Evolutionary conservation across 1,284 basidiomycete genomes (phyloP), one percentile per base, ranked within the genome.

Genomic region (Marasmius fiardii): DNA sequence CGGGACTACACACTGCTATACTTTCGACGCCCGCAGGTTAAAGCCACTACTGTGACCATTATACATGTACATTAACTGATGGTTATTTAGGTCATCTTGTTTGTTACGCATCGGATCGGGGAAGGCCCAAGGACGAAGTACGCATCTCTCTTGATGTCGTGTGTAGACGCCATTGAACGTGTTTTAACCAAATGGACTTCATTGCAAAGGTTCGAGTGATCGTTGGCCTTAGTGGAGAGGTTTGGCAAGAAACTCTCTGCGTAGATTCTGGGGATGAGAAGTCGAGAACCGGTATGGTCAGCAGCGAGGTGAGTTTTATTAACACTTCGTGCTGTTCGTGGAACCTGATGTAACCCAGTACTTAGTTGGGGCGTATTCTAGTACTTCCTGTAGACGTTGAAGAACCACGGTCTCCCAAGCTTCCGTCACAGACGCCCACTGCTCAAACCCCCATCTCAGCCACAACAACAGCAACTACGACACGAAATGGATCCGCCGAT

Each of bases 191-290:
- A 20, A 41, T n/a, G 20, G 28, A 10, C 10, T 41, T 16, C 20
- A 7, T 41, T n/a, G 11, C 2, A 4, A 16, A 41, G 56, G 77
- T 90, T 49, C 80, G 85, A 54, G 78, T 90, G 33, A 71, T 86
- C 28, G 86, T 86, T 11, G 89, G 88, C 16, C 69, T 91, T 12
- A 80, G 82, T 48, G 81, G 80, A 8, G 88, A 90, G 65, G 75
- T 88, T 41, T 91, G 89, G 88, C 81, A 82, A 54, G 88, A 91
- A 68, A 85, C 39, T 41, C 20, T 41, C 6, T 14, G 39, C n/a
- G 11, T 41, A 16, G 39, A 16, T n/a, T 41, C 83, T 20, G 75
- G 74, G 56, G 81, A 80, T 47, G 74, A 82, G 47, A 49, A 16
- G 16, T 23, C n/a, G 16, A 81, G 80, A 7, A 70, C 77, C 47